phyloP scores from a whole-genome alignment of 1,284 basidiomycete species.

The Sanguinoderma infundibulare region DNA sequence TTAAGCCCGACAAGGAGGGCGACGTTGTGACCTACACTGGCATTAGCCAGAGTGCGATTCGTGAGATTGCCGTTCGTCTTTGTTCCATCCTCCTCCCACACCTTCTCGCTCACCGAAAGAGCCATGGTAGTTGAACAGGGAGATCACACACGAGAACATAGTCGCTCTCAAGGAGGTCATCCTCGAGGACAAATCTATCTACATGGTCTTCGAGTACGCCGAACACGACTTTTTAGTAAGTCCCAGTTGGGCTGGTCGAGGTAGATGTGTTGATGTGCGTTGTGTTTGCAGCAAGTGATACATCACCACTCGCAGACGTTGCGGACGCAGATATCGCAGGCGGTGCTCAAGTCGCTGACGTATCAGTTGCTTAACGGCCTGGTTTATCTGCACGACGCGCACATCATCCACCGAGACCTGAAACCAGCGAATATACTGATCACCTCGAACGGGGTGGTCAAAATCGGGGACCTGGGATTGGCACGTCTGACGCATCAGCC shows the following conservation, averaged over 20 bases:
- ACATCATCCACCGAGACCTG: slow-evolving; percentile 95
- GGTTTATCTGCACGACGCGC: slow-evolving; percentile 92
- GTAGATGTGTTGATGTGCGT: not conserved
- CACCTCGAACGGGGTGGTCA: slow-evolving; percentile 87
- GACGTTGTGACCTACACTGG: slow-evolving; percentile 94
- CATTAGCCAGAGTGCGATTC: slow-evolving; percentile 95
- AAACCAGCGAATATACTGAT: slow-evolving; percentile 99
- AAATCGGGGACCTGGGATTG: slow-evolving; percentile 96
- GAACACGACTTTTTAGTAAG: slow-evolving; percentile 96
- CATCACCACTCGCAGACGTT: slow-evolving; percentile 95
- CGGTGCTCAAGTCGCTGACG: slow-evolving; percentile 90
- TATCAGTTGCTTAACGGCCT: slow-evolving; percentile 98
- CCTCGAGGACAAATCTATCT: slow-evolving; percentile 96
- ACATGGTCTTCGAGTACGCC: slow-evolving; percentile 99
- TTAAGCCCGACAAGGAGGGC: slow-evolving; percentile 99
- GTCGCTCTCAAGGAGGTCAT: slow-evolving; percentile 94
- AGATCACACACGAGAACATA: slow-evolving; percentile 93
- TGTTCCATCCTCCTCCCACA: not conserved
- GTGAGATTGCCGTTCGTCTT: slow-evolving; percentile 88
- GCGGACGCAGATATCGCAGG: slow-evolving; percentile 72
- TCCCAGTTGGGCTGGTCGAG: not conserved
- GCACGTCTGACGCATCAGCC: slow-evolving; percentile 89
- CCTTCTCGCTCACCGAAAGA: not conserved
- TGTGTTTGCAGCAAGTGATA: slow-evolving; percentile 83
- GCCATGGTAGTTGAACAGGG: slow-evolving; percentile 79